Evolutionary conservation across 805 yeast genomes (phyloP).

Genomic region (Sporopachydermia lactativora): DNA sequence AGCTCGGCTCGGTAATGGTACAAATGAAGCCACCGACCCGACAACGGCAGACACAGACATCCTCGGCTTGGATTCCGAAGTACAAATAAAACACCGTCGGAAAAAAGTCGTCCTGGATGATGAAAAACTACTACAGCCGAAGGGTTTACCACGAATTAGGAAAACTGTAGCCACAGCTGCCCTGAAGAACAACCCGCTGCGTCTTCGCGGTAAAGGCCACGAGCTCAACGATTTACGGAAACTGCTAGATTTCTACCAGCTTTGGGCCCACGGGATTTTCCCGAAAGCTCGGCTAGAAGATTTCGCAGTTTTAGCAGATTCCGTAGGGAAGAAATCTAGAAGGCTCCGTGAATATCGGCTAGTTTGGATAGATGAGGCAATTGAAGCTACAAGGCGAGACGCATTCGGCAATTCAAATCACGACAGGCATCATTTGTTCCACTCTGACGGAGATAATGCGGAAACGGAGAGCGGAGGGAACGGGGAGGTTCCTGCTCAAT

Average conservation of each 20-base stretch:
- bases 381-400: conserved; percentile 7
- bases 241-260: conserved; percentile 43
- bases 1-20: too few relatives aligned
- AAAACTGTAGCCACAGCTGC: conserved; percentile 15
- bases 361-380: conserved; percentile 22
- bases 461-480: neutral
- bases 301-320: conserved; percentile 39
- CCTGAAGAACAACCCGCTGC: conserved; percentile 12
- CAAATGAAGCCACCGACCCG: too few relatives aligned
- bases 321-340: conserved; percentile 30
- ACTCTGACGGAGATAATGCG: neutral
- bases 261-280: conserved; percentile 64
- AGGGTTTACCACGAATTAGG: conserved; percentile 45
- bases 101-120: conserved; percentile 34
- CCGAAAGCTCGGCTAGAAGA: conserved; percentile 74
- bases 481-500: neutral
- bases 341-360: conserved; percentile 29
- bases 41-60: neutral
- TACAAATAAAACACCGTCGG: conserved; percentile 16
- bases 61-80: conserved; percentile 17
- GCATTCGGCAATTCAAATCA: conserved; percentile 11
- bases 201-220: conserved; percentile 25
- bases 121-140: conserved; percentile 31
- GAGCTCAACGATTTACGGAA: conserved; percentile 35
- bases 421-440: neutral